Evolutionary conservation across 129 eudicot species (phyloP), one percentile per base, ranked within the genome.

Genomic region (Tanacetum coccineum): DNA sequence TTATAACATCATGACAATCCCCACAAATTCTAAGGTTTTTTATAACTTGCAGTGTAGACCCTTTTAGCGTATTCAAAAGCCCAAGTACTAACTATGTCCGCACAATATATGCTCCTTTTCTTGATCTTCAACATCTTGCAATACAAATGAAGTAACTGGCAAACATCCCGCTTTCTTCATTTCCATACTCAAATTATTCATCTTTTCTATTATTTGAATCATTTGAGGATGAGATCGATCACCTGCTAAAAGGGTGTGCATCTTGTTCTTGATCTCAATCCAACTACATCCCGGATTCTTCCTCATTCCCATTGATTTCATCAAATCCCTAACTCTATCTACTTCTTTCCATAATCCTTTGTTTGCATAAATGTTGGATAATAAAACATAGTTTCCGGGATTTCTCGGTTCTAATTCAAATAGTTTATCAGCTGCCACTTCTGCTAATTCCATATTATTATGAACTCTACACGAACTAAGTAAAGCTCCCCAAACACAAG

Each of bases 21-120:
- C 95, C 95, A 62, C 95, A 90, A 42, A 89, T 90, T 56, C 98
- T 80, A 57, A 92, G 87, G 76, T 92, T 92, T 84, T 92, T 92
- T 0, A 83, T 85, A 62, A 92, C 96, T 62, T 82, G 91, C 65
- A 92, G 71, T 13, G 83, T 64, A 60, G 86, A 72, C 20, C 96
- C 95, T 21, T 80, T 77, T 9, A 71, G 74, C 39, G 96, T 88
- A 80, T 88, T 92, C 74, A 92, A 58, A 61, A 92, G 58, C 42
- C 96, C 98, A 58, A 88, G 81, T 10, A 78, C 98, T 21, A 92
- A 62, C 95, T 86, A 57, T 92, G 98, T 65, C 98, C 95, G 76
- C 98, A 88, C 72, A 92, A 68, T 64, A 92, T 86, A 51, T 81
- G 85, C 67, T 92, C 98, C 66, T 92, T 92, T 62, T 92, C 95